Evolutionary conservation across 2,329 filamentous ascomycete species (phyloP), one percentile per base, ranked within the genome.

Genomic region (Exophiala calicioides): DNA sequence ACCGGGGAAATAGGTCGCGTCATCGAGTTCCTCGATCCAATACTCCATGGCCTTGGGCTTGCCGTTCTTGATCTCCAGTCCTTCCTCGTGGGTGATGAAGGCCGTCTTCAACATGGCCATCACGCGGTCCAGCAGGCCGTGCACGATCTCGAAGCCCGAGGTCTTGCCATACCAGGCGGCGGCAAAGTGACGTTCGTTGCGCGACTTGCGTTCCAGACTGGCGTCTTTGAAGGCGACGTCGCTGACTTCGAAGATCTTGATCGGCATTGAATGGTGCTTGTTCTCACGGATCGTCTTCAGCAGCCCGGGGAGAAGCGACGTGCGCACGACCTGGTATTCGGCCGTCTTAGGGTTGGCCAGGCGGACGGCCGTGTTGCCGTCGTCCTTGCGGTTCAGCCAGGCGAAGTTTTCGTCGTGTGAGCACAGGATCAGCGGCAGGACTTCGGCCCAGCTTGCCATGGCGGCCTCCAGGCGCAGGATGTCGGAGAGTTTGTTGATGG

Each of bases 361-460:
- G 60, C 82, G 84, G 58, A 96, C 82, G 20, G 88, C 90, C 0
- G 85, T 89, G 48, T 79, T 84, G 55, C 88, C 88, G 61, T 95
- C 87, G 58, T 96, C 90, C 63, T 84, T 83, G 63, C 90, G 85
- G 72, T 95, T 95, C 40, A 98, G 76, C 86, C 88, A 96, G 50
- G 79, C 85, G 67, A 97, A 98, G 74, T 98, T 98, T 77, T 98
- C 93, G 63, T 97, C 91, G 68, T 96, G 90, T 34, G 89, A 95
- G 77, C 93, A 98, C 44, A 98, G 81, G 58, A 95, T 97, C 20
- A 98, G 78, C 19, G 93, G 91, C 80, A 98, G 85, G 45, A 95
- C 91, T 73, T 98, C 93, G 44, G 82, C 85, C 93, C 93, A 98
- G 50, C 93, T 93, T 4, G 91, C 86, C 82, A 95, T 93, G 44